A percentile compares a stretch with the other conserved stretches of the same genome.
Conservation (phyloP, 768 basidiomycete genomes). For the Tulasnella sp. region DNA sequence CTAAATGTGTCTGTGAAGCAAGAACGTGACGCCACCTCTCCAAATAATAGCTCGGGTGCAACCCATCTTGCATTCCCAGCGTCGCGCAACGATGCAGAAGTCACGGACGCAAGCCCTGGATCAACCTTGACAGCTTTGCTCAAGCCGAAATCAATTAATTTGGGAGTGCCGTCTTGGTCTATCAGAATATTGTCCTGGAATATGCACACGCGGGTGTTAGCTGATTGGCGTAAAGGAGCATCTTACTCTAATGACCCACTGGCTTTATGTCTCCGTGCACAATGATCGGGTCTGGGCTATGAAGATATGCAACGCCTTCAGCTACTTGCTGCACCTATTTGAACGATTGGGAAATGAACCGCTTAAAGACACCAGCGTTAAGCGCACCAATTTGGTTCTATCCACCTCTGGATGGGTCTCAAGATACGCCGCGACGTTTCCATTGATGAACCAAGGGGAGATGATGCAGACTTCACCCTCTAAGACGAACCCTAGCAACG, state of each 20-base stretch:
- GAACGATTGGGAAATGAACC: background rate
- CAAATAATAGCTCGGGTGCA: background rate
- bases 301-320: constrained; percentile 8
- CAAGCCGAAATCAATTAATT: background rate
- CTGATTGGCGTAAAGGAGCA: too few relatives aligned
- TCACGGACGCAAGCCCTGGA: background rate
- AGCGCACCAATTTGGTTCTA: background rate
- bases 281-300: background rate
- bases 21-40: background rate
- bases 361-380: background rate
- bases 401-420: background rate
- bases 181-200: background rate
- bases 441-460: background rate
- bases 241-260: background rate
- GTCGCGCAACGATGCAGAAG: background rate
- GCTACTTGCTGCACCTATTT: background rate
- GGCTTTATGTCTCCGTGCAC: constrained; percentile 10
- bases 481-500: background rate
- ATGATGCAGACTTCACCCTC: background rate
- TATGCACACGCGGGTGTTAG: too few relatives aligned
- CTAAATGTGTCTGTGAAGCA: background rate
- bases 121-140: background rate
- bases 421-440: background rate
- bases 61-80: background rate
- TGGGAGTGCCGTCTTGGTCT: background rate